Base-by-base conservation (phyloP, 1,284 basidiomycete genomes). In the Gomphus bonarii region DNA sequence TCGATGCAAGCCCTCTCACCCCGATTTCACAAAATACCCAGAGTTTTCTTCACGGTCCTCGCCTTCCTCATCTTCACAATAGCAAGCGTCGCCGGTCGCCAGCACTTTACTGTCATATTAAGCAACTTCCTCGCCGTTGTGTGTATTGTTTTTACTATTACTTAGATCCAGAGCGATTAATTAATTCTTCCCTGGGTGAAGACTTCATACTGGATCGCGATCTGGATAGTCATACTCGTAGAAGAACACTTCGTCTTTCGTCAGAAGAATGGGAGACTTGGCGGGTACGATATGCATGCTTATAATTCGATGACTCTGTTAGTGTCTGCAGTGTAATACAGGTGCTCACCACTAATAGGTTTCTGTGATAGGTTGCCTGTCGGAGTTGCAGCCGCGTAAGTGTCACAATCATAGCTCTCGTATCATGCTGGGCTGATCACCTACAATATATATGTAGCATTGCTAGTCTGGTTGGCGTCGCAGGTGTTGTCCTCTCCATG, bases 191-290 rank as follows among this genome's bases (percentile, higher is more conserved):
- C 33, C 11, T 8, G 16, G 8, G 2, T 1, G 25, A 25, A 85
- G 53, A 69, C 84, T 22, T 76, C 78, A n/a, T 85, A 86, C 68
- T 85, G 82, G 82, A 74, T 75, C 0, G 77, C 79, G 1, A 77
- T 83, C 65, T 81, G 82, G 66, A 69, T 81, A 58, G 74, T 81
- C 49, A 77, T 84, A 50, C 71, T 83, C 25, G 68, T 73, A 0
- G 77, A 81, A 58, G 82, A 84, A 61, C 80, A 80, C 63, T 75
- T 76, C 62, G 66, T 86, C 49, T 80, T 86, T 65, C 69, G 81
- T 16, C 61, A 71, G 5, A 67, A 68, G 38, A 62, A 69, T 1
- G 73, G 77, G 8, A 69, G 62, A 2, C 63, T 79, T 10, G 76
- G 74, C 10, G 76, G 76, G 11, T 84, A 84, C 63, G 75, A 84